These are phyloP conservation scores for Eremothecium cymbalariae DNA, from an alignment of 1,139 yeast species.

Conservation along the genomic window DNA sequence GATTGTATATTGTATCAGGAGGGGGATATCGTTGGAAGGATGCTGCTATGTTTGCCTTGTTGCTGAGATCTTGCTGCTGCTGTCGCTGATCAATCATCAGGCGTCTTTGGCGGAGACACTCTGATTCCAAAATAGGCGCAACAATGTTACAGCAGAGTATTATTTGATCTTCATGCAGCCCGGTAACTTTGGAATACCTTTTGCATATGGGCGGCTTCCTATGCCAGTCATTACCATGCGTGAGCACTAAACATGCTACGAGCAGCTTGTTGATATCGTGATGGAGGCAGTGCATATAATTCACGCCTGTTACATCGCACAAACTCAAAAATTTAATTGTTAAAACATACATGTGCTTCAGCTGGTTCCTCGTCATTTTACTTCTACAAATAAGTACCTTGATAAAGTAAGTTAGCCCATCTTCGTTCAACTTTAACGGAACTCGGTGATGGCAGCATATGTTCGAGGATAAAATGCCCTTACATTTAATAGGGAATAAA, in stretches of 20 bases:
- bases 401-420: conserved; percentile 9
- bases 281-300: conserved; percentile 20
- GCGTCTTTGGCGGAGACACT: conserved; percentile 1
- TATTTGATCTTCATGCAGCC: conserved; percentile 13
- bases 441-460: no score
- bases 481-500: no score
- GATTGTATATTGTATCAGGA: background rate
- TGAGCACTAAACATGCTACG: conserved; percentile 19
- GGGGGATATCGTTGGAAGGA: background rate
- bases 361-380: conserved; percentile 16
- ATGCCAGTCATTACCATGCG: conserved; percentile 6
- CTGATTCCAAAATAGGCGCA: conserved; percentile 17
- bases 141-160: conserved; percentile 23
- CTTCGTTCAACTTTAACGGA: no score
- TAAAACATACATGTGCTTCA: conserved; percentile 24
- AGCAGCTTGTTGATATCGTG: conserved; percentile 19
- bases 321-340: conserved; percentile 22
- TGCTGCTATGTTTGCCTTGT: no score
- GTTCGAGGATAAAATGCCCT: no score
- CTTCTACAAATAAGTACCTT: conserved; percentile 17
- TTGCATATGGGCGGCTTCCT: background rate
- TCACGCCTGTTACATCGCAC: conserved; percentile 11
- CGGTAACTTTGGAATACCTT: conserved; percentile 4
- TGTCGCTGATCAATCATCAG: no score
- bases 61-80: no score